Evolutionary conservation across 2,329 filamentous ascomycete species (phyloP).

Genomic region (Nemania abortiva): DNA sequence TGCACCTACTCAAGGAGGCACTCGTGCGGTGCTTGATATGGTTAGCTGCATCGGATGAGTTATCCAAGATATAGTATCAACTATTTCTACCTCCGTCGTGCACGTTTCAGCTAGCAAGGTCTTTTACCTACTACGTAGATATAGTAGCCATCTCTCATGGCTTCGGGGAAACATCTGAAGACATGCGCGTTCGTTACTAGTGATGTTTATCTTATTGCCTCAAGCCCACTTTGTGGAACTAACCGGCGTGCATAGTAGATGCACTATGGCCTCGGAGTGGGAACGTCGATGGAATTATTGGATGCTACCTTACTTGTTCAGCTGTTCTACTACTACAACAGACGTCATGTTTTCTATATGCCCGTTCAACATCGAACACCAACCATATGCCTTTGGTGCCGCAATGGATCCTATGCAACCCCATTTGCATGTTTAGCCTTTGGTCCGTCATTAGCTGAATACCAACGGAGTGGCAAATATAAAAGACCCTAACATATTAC

Average conservation of each 20-base stretch:
- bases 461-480: neutral
- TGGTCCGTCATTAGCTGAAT: neutral
- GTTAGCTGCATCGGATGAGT: conserved; percentile 2
- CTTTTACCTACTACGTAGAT: neutral
- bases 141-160: no score
- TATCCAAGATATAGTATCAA: no score
- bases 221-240: neutral
- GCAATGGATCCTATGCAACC: conserved; percentile 8
- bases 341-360: neutral
- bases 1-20: neutral
- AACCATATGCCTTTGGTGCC: neutral
- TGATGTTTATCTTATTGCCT: neutral
- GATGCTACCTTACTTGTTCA: conserved; percentile 2
- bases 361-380: neutral
- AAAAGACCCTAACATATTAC: neutral
- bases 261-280: neutral
- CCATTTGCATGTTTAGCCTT: neutral
- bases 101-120: no score
- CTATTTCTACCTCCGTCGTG: no score
- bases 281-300: neutral
- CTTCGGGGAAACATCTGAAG: neutral
- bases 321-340: conserved; percentile 1
- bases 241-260: neutral
- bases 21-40: neutral
- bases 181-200: neutral